A percentile compares a stretch with the other conserved stretches of the same genome.
phyloP scores from a whole-genome alignment of 257 asterid genomes.

The Jaltomata sinuosa region DNA sequence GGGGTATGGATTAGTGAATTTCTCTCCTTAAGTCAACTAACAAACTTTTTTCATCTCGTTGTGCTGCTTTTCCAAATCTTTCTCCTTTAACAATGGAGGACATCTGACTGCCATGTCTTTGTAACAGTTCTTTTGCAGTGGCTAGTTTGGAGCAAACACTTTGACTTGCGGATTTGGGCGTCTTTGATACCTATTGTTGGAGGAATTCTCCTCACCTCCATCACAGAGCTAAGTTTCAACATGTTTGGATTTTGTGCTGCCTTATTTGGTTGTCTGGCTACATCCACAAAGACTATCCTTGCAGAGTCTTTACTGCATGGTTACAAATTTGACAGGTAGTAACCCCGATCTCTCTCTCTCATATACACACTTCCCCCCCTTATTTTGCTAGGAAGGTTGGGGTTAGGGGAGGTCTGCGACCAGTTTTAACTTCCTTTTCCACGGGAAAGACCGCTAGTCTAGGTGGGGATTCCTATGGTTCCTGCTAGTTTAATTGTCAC shows the following conservation, averaged over 20 bases:
- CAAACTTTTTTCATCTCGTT: neutral
- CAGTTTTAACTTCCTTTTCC: neutral
- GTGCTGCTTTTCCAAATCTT: neutral
- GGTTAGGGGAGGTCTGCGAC: neutral
- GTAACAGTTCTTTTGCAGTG: slow-evolving; percentile 39
- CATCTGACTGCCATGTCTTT: slow-evolving; percentile 4
- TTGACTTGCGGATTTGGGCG: slow-evolving; percentile 39
- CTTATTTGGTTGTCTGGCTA: slow-evolving; percentile 43
- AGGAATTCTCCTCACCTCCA: slow-evolving; percentile 44
- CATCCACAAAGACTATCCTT: slow-evolving; percentile 43
- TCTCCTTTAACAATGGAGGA: neutral
- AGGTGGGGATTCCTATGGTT: neutral
- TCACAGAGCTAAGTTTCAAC: slow-evolving; percentile 44
- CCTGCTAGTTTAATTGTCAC: neutral
- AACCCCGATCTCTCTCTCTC: neutral
- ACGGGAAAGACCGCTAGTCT: neutral
- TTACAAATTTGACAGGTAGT: slow-evolving; percentile 39
- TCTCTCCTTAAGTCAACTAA: neutral
- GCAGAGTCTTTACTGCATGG: slow-evolving; percentile 46
- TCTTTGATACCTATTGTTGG: slow-evolving; percentile 44
- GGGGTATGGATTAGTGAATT: neutral
- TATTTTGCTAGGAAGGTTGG: neutral
- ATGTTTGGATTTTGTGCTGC: slow-evolving; percentile 39
- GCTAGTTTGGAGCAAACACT: slow-evolving; percentile 41
- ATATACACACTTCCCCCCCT: neutral